Base-by-base conservation (phyloP, 1,284 basidiomycete genomes). In the Termitomyces sp. region DNA sequence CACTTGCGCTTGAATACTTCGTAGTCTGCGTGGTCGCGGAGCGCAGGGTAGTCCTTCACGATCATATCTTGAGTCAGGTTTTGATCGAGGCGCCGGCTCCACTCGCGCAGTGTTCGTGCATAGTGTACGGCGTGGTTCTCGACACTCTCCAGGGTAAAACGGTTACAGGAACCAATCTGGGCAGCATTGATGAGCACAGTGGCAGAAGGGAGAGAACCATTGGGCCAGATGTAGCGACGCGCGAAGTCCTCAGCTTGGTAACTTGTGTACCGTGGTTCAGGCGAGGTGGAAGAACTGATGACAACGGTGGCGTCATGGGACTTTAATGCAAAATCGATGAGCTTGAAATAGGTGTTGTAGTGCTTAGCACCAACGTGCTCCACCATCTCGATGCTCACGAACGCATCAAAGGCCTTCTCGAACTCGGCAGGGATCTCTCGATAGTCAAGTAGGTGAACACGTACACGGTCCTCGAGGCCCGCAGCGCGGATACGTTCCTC, bases 211-310 rank as follows among this genome's bases (percentile, higher is more conserved):
- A 93, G 72, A 67, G 88, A 90, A 1, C 89, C 90, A 61, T 93
- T 93, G 3, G 92, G 92, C 88, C 93, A 94, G 81, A 94, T 88
- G 72, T 91, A 94, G 60, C 87, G 86, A 47, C 87, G 81, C 80
- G 92, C 92, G 70, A 93, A 93, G 68, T 93, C 90, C 63, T 91
- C 86, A 16, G 85, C 78, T 83, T 88, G 86, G 63, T 84, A 86
- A 30, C 68, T 72, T 34, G 78, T 77, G 60, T 79, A 87, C 52
- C 88, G 77, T 11, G 79, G 78, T 68, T 94, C 91, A 3, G 91
- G 92, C 71, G 92, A 91, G 7, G 91, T 92, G 35, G 90, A 91
- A 40, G 86, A 80, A 60, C 81, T 88, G 62, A 93, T 79, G 49
- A 91, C 86, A 13, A 72, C 86, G 2, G 83, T 81, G 5, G 91